Evolutionary conservation across 306 rosid genomes (phyloP).

Genomic region (Prinsepia uniflora): DNA sequence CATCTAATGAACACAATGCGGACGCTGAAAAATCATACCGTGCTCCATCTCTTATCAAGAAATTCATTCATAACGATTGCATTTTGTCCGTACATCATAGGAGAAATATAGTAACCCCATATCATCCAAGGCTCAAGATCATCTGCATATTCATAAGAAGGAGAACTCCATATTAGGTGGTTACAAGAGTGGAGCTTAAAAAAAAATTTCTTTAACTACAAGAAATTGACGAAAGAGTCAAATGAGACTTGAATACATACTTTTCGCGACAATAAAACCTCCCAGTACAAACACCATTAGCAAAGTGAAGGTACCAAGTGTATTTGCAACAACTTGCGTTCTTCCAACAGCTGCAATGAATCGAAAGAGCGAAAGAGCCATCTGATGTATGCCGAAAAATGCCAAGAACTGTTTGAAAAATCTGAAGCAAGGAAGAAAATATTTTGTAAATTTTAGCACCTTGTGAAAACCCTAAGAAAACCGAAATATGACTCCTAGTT

Average conservation of each 20-base stretch:
- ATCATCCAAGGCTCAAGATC: conserved; percentile 68
- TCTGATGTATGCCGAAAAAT: conserved; percentile 73
- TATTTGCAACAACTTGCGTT: conserved; percentile 55
- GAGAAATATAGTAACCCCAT: conserved; percentile 81
- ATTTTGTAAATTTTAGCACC: not conserved
- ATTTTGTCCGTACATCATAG: conserved; percentile 90
- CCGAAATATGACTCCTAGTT: no score
- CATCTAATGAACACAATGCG: not conserved
- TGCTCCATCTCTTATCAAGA: conserved; percentile 79
- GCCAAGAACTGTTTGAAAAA: conserved; percentile 80
- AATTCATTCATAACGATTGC: conserved; percentile 81
- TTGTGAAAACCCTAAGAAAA: not conserved
- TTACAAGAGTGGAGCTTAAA: no score
- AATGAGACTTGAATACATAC: conserved; percentile 26
- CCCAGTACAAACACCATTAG: conserved; percentile 74
- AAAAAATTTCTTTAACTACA: not conserved
- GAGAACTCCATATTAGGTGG: not conserved
- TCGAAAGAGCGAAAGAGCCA: conserved; percentile 70
- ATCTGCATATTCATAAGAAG: conserved; percentile 30
- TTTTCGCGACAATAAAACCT: conserved; percentile 76
- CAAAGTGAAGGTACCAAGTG: conserved; percentile 58
- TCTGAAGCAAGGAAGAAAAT: conserved; percentile 34
- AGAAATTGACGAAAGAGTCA: not conserved
- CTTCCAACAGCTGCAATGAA: conserved; percentile 83
- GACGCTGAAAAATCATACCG: conserved; percentile 37